Base-by-base conservation (phyloP, 2,329 filamentous ascomycete species). In the Helotiales sp. region DNA sequence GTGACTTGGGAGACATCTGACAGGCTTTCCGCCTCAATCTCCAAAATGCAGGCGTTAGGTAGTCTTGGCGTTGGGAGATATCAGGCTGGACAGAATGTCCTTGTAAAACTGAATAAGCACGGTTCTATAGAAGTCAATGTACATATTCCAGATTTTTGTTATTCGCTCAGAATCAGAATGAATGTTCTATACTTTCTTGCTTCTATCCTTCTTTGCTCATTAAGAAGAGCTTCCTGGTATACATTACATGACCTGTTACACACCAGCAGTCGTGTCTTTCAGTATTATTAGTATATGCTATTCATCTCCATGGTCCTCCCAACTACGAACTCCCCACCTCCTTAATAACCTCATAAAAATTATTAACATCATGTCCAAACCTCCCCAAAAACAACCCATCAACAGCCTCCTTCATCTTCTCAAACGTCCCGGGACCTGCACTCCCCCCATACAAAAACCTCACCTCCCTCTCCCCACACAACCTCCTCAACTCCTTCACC, bases 381-480 rank as follows among this genome's bases (percentile, higher is more conserved):
- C 91, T 76, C 0, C 91, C 91, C 56, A 96, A 71, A 67, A 95
- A 95, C 72, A 95, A 76, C 0, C 90, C 91, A 74, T 96, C 91
- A 12, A 93, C 84, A 0, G 84, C 87, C 24, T 83, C 80, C 55
- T 82, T 84, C 60, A 95, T 75, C 64, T 80, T 81, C 64, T 77
- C 79, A 74, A 89, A 96, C 47, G 92, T 78, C 0, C 91, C 91
- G 1, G 90, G 89, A 0, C 90, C 90, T 10, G 91, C 91, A 71
- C 89, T 92, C 1, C 91, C 91, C 0, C 91, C 91, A 71, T 96
- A 96, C 17, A 96, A 71, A 42, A 95, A 86, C 60, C 90, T 83
- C 52, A 85, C 86, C 4, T 77, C 71, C 54, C 87, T 79, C 49
- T 93, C 79, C 17, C 83, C 83, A 66, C 80, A 80, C 15, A 89